These are phyloP conservation scores for Monilinia vaccinii-corymbosi DNA, from an alignment of 2,329 filamentous ascomycete genomes.

Conservation along the genomic window DNA sequence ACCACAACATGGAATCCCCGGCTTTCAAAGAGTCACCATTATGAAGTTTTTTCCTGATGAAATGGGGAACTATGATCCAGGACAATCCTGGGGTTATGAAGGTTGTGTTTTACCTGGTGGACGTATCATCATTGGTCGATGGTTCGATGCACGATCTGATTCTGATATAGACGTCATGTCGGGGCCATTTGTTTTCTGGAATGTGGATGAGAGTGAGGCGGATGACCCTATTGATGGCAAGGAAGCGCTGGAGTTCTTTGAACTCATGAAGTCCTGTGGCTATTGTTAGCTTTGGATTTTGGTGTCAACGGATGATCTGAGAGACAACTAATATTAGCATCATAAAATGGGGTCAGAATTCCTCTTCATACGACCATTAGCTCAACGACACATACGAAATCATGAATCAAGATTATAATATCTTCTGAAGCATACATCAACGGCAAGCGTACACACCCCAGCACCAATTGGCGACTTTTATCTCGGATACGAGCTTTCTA, in stretches of 20 bases:
- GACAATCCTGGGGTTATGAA: constrained; percentile 37
- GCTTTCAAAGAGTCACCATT: constrained; percentile 45
- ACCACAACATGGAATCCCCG: constrained; percentile 38
- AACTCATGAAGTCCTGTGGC: neutral
- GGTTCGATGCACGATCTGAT: constrained; percentile 32
- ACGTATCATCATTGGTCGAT: constrained; percentile 40
- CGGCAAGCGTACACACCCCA: neutral
- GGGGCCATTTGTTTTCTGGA: constrained; percentile 33
- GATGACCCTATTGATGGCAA: constrained; percentile 11
- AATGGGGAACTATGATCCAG: constrained; percentile 16
- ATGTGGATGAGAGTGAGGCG: constrained; percentile 20
- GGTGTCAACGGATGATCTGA: neutral
- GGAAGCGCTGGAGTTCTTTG: constrained; percentile 21
- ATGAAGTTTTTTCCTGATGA: constrained; percentile 37
- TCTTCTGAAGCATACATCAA: neutral
- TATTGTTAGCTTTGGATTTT: neutral
- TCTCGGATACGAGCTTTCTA: neutral
- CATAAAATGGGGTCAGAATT: neutral
- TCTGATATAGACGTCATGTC: constrained; percentile 10
- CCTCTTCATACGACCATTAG: neutral
- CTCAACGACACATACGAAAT: neutral
- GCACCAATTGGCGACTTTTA: neutral
- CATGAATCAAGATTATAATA: neutral
- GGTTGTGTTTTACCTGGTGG: constrained; percentile 38
- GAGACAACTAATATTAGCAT: neutral